Base-by-base conservation (phyloP, 495 filamentous ascomycete species). In the Penicillium ochrochloron region DNA sequence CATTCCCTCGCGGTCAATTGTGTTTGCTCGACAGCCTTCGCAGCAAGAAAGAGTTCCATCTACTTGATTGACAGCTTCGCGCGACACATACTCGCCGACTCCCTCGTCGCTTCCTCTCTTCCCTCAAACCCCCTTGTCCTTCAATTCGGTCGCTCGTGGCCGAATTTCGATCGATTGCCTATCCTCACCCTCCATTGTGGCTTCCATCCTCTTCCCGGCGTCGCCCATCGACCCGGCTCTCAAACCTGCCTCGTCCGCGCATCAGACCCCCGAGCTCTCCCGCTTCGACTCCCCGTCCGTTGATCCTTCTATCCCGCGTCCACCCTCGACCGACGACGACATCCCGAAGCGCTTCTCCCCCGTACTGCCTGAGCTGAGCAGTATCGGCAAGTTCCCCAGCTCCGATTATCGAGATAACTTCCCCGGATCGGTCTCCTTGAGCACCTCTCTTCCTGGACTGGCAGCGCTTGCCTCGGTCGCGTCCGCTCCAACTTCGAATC, bases 381-480 rank as follows among this genome's bases (percentile, higher is more conserved):
- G 63, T 33, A 67, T 70, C 57, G 64, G 65, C 31, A 72, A 74
- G 42, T 51, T 67, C 19, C 39, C 58, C 17, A 51, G 57, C 31
- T 71, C 64, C 34, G 66, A 65, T 5, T 69, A 66, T 34, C 64
- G 50, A 33, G 67, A 70, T 21, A 56, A 52, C 25, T 72, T 66
- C 39, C 62, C 66, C 14, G 59, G 61, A 41, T 72, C 69, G 23
- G 61, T 56, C 27, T 70, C 69, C 56, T 65, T 72, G 39, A 70
- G 65, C 67, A 60, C 60, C 52, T 66, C 80, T 14, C 69, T 79
- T 50, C 77, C 77, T 3, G 78, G 76, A 41, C 59, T 76, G 53
- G 72, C 89, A 19, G 82, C 87, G 31, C 80, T 93, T 66, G 88
- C 89, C 57, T 85, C 85, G 50, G 80, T 87, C 65, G 86, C 83